Base-by-base conservation (phyloP, 164 flowering plant genomes). In the Chloranthus sessilifolius region DNA sequence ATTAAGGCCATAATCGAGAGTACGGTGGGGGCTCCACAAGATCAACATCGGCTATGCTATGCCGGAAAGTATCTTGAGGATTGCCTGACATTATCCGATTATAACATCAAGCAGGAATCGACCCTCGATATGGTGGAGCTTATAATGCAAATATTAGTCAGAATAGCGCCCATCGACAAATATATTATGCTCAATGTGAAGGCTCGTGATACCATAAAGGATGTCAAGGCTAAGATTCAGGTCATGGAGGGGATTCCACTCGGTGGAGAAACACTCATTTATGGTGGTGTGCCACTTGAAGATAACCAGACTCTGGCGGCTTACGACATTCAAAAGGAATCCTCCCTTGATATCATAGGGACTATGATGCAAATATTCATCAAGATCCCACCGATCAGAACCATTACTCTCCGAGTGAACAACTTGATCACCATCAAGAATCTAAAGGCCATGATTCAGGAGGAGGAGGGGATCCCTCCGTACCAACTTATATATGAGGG, bases 1-100 rank as follows among this genome's bases (percentile, higher is more conserved):
- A 50, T 71, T 33, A 71, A 66, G 45, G 43, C 37, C 20, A 52
- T 56, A 24, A 45, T 66, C 43, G 56, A 37, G 50, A 56, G 60
- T 53, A 51, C 52, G 53, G 5, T 26, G 15, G 61, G 57, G 19
- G 17, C 12, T 24, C 28, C 58, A 3, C 47, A 12, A 5, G 21
- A 23, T 5, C 22, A 30, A 29, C 24, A 30, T 19, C n/a, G 3
- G 14, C 33, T 69, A 16, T 24, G 34, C 42, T 63, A 27, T 41
- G 48, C 14, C 3, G 68, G 68, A 42, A 50, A 47, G 16, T 39
- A 46, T 20, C 61, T 66, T 6, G 57, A 62, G 31, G 60, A 60
- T 29, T 19, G 11, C 23, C 45, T 38, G 46, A 60, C 46, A 5
- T 19, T 71, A 40, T 56, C 48, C 26, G 56, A 27, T 14, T 66